These are phyloP conservation scores for Alternaria hordeiaustralica DNA, from an alignment of 2,329 filamentous ascomycete species.

Conservation along the genomic window DNA sequence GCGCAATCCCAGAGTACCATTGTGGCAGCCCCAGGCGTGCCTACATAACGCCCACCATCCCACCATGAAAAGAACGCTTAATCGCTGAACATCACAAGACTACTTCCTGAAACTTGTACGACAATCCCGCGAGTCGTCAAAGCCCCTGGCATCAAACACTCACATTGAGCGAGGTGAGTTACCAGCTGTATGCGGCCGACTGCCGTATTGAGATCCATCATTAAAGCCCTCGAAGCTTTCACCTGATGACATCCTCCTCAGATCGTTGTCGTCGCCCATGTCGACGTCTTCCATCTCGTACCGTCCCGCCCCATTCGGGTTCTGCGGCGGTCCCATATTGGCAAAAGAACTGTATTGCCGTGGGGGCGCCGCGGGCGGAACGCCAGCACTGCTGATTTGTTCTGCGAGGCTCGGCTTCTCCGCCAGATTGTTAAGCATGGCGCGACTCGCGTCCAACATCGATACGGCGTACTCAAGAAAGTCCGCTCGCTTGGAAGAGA, in stretches of 20 bases:
- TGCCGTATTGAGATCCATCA: conserved; percentile 34
- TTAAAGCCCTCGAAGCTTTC: conserved; percentile 44
- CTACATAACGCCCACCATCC: conserved; percentile 13
- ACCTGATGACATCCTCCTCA: conserved; percentile 27
- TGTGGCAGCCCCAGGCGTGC: background rate
- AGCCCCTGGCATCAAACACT: background rate
- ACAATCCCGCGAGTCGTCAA: background rate
- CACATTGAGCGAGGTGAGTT: conserved; percentile 29
- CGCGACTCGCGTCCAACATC: conserved; percentile 53
- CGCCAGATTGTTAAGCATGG: conserved; percentile 53
- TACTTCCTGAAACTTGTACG: background rate
- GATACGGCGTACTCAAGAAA: conserved; percentile 56
- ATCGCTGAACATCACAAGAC: conserved; percentile 6
- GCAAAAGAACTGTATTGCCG: conserved; percentile 26
- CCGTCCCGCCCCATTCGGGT: conserved; percentile 8
- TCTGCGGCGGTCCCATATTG: conserved; percentile 28
- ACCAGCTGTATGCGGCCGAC: conserved; percentile 26
- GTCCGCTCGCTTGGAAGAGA: conserved; percentile 74
- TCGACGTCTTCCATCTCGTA: conserved; percentile 35
- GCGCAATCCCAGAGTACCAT: conserved; percentile 9
- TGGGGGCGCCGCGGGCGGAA: conserved; percentile 40
- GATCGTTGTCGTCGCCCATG: conserved; percentile 33
- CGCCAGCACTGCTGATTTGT: conserved; percentile 47
- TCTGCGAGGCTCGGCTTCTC: conserved; percentile 52
- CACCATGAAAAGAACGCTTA: conserved; percentile 11